phyloP scores from a whole-genome alignment of 1,284 basidiomycete genomes.

The Tilletia indica region DNA sequence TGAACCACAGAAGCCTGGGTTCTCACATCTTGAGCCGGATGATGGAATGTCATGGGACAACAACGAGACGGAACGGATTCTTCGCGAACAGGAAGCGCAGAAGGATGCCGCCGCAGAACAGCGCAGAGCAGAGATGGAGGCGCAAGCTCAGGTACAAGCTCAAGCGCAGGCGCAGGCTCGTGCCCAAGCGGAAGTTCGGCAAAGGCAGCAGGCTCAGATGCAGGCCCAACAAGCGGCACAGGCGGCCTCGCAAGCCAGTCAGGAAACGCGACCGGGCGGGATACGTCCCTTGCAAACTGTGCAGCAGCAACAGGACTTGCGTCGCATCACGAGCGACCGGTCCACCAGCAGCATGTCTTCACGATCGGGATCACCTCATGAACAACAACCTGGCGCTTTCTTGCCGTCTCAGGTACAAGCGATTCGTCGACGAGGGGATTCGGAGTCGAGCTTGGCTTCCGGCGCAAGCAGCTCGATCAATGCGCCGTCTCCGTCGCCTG shows the following conservation, averaged over 20 bases:
- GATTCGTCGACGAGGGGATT: conserved; percentile 33
- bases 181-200: conserved; percentile 49
- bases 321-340: conserved; percentile 36
- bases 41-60: conserved; percentile 61
- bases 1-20: conserved; percentile 11
- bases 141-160: conserved; percentile 28
- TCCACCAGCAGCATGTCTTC: conserved; percentile 33
- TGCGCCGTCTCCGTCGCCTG: conserved; percentile 6
- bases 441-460: conserved; percentile 34
- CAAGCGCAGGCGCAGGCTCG: conserved; percentile 18
- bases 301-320: conserved; percentile 23
- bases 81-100: conserved; percentile 38
- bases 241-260: neutral
- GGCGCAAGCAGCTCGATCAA: conserved; percentile 1
- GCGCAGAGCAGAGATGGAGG: conserved; percentile 27
- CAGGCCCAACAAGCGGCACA: conserved; percentile 15
- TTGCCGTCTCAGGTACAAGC: conserved; percentile 44
- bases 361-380: conserved; percentile 22
- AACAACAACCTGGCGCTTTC: conserved; percentile 26
- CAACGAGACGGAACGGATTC: conserved; percentile 56
- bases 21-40: conserved; percentile 59
- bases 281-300: conserved; percentile 5
- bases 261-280: neutral
- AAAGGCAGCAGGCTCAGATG: conserved; percentile 59
- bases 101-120: conserved; percentile 24